Evolutionary conservation across 345 rosid genomes (phyloP).

Genomic region (Salix dunnii): DNA sequence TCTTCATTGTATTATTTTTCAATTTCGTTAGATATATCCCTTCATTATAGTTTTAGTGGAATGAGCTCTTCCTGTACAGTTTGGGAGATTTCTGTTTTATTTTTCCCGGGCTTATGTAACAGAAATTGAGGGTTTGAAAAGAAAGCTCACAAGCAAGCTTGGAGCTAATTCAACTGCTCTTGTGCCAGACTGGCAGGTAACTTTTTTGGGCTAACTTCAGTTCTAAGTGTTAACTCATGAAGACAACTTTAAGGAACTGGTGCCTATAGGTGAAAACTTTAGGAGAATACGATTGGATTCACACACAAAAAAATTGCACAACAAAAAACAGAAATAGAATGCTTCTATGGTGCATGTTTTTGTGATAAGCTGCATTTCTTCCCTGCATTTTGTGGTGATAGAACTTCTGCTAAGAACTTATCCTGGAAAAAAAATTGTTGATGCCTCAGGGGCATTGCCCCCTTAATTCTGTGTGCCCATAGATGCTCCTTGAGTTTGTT

Average conservation of each 20-base stretch:
- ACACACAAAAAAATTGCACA: not conserved
- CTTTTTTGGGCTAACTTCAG: not conserved
- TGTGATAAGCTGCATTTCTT: not conserved
- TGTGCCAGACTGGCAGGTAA: slow-evolving; percentile 94
- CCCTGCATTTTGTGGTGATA: not conserved
- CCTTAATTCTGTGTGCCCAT: not conserved
- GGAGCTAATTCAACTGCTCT: slow-evolving; percentile 80
- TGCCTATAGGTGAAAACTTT: not conserved
- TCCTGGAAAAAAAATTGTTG: not conserved
- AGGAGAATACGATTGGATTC: not conserved
- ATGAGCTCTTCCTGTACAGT: not conserved
- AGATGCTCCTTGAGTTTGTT: not conserved
- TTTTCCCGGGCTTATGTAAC: slow-evolving; percentile 9
- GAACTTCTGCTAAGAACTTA: not conserved
- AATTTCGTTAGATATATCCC: not conserved
- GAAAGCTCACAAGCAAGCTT: slow-evolving; percentile 92
- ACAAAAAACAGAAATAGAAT: not conserved
- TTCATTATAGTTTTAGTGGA: not conserved
- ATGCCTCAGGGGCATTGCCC: not conserved
- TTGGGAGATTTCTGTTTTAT: slow-evolving; percentile 6
- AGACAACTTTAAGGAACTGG: not conserved
- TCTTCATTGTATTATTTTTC: not conserved
- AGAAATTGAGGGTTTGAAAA: slow-evolving; percentile 92
- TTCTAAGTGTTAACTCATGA: not conserved
- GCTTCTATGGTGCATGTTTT: slow-evolving; percentile 11